Evolutionary conservation across 1,284 basidiomycete species (phyloP).

Genomic region (Boletus subluridellus): DNA sequence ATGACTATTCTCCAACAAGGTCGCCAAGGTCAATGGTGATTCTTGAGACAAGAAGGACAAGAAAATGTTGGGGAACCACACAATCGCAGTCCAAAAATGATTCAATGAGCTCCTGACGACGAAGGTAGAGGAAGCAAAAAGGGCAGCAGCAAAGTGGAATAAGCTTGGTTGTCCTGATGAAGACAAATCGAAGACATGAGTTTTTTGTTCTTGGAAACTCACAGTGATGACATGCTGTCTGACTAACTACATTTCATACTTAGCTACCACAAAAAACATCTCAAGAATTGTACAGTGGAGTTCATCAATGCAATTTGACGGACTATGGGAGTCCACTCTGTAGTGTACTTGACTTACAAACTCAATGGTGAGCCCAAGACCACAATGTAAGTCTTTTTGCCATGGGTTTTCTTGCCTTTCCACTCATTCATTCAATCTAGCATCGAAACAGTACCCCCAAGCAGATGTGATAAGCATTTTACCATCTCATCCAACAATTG

Average conservation of each 20-base stretch:
- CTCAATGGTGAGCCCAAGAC: background rate
- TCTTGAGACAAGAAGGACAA: too few species aligned
- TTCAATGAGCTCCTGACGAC: too few species aligned
- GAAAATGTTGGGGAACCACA: too few species aligned
- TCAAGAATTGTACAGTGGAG: background rate
- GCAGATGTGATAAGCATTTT: background rate
- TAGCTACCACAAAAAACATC: background rate
- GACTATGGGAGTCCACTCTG: background rate
- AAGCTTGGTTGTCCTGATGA: too few species aligned
- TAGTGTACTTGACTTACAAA: background rate
- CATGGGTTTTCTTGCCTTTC: background rate
- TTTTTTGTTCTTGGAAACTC: too few species aligned
- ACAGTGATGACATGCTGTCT: too few species aligned
- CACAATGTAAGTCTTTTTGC: background rate
- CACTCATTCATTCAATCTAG: background rate
- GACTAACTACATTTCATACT: background rate
- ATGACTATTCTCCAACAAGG: too few species aligned
- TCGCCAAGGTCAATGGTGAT: too few species aligned
- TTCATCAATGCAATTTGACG: background rate
- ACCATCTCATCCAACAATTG: background rate
- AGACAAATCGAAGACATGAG: too few species aligned
- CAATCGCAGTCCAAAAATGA: too few species aligned
- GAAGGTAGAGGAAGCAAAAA: too few species aligned
- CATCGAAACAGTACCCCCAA: background rate
- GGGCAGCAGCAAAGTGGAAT: too few species aligned